A percentile compares a stretch with the other conserved stretches of the same genome.
Conservation (phyloP, 371 early-diverging fungal species). For the Pancytospora epiphaga region DNA sequence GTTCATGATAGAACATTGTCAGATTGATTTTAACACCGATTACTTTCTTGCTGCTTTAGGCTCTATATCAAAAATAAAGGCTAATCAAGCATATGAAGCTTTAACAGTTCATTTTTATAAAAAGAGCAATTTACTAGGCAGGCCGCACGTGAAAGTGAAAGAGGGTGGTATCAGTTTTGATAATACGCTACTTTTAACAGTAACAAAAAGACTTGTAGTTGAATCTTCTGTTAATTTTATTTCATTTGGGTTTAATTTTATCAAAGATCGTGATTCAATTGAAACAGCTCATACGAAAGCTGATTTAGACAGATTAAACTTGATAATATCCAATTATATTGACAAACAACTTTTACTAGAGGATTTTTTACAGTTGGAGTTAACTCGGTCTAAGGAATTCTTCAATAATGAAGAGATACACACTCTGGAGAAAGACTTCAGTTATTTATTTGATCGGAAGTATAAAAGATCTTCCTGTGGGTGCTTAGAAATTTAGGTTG, state of each 20-base stretch:
- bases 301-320: too few species aligned
- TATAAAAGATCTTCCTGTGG: too few species aligned
- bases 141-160: background rate
- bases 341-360: too few species aligned
- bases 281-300: too few species aligned
- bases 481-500: too few species aligned
- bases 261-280: constrained; percentile 25
- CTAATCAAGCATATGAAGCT: constrained; percentile 9
- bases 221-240: constrained; percentile 16
- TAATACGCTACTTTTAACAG: background rate
- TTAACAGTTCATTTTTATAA: background rate
- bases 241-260: constrained; percentile 12
- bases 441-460: too few species aligned
- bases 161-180: background rate
- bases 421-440: too few species aligned
- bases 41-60: background rate
- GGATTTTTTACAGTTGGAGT: too few species aligned
- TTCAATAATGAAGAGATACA: too few species aligned
- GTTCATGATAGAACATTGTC: background rate
- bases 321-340: too few species aligned
- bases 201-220: background rate
- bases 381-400: too few species aligned
- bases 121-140: background rate
- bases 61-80: background rate
- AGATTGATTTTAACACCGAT: background rate